These are phyloP conservation scores for Leishmania braziliensis DNA, from an alignment of 208 protist species.

Conservation along the genomic window DNA sequence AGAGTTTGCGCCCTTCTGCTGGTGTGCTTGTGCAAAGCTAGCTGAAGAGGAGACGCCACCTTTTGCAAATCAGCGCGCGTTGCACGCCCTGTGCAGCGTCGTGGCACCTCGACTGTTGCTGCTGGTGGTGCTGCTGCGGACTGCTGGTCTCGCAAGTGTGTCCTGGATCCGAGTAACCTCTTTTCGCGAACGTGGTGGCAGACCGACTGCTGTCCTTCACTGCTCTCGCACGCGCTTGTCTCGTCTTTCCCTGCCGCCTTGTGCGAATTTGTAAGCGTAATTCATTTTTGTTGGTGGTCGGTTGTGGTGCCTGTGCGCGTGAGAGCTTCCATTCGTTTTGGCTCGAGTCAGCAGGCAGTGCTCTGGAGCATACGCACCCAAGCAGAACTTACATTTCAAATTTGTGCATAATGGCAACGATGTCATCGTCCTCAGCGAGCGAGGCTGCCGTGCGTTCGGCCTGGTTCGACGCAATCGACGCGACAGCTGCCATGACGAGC, in stretches of 20 bases:
- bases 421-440: conserved; percentile 15
- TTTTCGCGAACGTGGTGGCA: neutral
- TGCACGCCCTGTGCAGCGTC: neutral
- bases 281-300: neutral
- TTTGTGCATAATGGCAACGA: conserved; percentile 12
- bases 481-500: conserved; percentile 54
- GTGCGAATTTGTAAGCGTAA: neutral
- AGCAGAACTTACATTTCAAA: neutral
- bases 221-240: neutral
- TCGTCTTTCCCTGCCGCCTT: neutral
- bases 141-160: neutral
- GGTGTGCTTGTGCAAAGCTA: neutral
- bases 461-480: conserved; percentile 68
- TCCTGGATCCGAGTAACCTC: neutral
- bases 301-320: neutral
- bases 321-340: neutral
- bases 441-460: conserved; percentile 59
- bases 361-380: neutral
- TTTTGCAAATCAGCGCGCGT: neutral
- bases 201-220: neutral
- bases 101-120: neutral
- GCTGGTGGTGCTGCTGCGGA: neutral
- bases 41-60: neutral
- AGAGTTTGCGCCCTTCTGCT: neutral
- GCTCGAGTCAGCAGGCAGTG: neutral